These are phyloP conservation scores for Xylariomycetidae sp. DNA, from an alignment of 2,329 filamentous ascomycete genomes.

Conservation along the genomic window DNA sequence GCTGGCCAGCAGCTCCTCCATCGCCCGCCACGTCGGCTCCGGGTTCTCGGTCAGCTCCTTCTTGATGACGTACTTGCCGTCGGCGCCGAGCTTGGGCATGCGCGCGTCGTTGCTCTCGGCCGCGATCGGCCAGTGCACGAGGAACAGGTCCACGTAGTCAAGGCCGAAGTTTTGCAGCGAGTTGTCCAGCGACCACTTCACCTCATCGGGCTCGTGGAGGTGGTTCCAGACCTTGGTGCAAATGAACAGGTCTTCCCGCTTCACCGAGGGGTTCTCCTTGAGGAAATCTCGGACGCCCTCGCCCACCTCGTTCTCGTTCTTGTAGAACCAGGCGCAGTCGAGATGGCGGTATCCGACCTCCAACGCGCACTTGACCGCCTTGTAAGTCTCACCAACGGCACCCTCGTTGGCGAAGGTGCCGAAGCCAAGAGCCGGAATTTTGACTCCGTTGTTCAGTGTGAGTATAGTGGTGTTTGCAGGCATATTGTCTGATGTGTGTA, in stretches of 20 bases:
- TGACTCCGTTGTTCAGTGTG: conserved; percentile 48
- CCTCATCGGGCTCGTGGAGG: conserved; percentile 57
- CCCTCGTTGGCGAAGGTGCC: conserved; percentile 66
- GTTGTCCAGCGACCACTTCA: conserved; percentile 48
- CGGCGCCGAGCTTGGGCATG: conserved; percentile 38
- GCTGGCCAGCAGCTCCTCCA: conserved; percentile 41
- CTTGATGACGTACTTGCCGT: conserved; percentile 45
- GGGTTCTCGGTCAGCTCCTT: conserved; percentile 63
- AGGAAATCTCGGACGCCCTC: conserved; percentile 47
- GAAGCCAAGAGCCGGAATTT: conserved; percentile 59
- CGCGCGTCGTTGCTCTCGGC: conserved; percentile 39
- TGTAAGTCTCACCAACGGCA: conserved; percentile 53
- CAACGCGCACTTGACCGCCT: conserved; percentile 60
- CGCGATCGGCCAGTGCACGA: conserved; percentile 50
- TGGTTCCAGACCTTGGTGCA: conserved; percentile 69
- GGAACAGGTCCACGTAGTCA: conserved; percentile 54
- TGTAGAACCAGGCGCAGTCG: conserved; percentile 65
- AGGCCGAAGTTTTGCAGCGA: conserved; percentile 49
- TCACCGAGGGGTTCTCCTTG: conserved; percentile 37
- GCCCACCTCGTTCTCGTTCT: conserved; percentile 61
- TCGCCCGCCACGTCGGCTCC: conserved; percentile 56
- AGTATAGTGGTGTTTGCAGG: conserved; percentile 29
- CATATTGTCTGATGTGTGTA: conserved; percentile 10
- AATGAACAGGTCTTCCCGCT: conserved; percentile 49
- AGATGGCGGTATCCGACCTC: conserved; percentile 62